Evolutionary conservation across 2,329 filamentous ascomycete species (phyloP).

Genomic region (Fusarium zealandicum): DNA sequence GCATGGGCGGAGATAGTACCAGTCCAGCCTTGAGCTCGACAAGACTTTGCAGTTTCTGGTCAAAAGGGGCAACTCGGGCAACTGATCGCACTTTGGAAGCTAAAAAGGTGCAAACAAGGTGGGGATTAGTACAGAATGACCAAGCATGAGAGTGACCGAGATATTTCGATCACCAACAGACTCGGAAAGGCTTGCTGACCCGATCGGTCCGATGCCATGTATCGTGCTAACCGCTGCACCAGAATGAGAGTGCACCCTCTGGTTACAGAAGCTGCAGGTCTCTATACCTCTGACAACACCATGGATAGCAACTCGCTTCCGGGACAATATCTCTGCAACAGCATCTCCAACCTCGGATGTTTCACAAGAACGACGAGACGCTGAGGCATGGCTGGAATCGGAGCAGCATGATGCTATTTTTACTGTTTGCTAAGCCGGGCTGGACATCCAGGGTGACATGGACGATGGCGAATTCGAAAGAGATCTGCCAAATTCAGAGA

Average conservation of each 20-base stretch:
- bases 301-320: background rate
- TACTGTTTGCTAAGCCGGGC: background rate
- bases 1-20: conserved; percentile 8
- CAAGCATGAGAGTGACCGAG: too few relatives aligned
- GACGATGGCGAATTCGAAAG: too few relatives aligned
- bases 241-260: too few relatives aligned
- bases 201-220: too few relatives aligned
- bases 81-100: conserved; percentile 8
- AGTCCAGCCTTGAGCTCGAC: conserved; percentile 12
- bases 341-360: background rate
- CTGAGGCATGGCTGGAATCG: background rate
- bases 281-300: too few relatives aligned
- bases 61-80: conserved; percentile 8
- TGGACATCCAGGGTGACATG: background rate
- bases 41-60: conserved; percentile 26
- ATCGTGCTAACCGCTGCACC: too few relatives aligned
- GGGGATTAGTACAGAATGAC: background rate
- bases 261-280: too few relatives aligned
- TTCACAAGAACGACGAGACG: background rate
- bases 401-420: background rate
- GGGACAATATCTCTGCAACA: background rate
- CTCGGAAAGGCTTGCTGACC: too few relatives aligned
- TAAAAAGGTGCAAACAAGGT: conserved; percentile 4
- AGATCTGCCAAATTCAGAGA: too few relatives aligned
- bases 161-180: too few relatives aligned